A percentile compares a stretch with the other conserved stretches of the same genome.
Conservation (phyloP, 164 flowering plant species). For the Malania oleifera region DNA sequence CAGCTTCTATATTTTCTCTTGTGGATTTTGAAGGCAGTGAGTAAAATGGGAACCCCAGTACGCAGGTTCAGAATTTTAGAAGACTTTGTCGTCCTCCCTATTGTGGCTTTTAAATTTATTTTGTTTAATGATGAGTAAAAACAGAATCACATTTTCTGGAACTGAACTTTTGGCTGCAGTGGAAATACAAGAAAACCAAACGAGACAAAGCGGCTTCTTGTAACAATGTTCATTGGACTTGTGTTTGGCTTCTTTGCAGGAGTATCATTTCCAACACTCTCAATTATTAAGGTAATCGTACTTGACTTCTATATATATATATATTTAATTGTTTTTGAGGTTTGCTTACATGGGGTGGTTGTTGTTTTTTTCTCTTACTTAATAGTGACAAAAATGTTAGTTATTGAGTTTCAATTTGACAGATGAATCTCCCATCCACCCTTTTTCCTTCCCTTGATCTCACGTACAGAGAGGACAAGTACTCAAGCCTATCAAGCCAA, state of each 20-base stretch:
- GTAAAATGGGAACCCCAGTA: neutral
- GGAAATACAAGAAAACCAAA: constrained; percentile 1
- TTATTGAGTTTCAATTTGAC: too few species aligned
- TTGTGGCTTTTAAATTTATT: neutral
- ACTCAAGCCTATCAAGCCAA: too few species aligned
- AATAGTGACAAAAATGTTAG: too few species aligned
- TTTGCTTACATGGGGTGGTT: too few species aligned
- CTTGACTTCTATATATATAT: too few species aligned
- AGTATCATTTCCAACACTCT: neutral
- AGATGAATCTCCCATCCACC: too few species aligned
- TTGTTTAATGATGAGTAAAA: neutral
- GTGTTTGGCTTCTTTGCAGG: neutral
- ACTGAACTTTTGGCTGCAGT: neutral
- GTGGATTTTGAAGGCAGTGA: neutral
- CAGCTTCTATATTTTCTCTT: neutral
- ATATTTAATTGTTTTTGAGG: too few species aligned
- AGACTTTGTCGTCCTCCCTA: neutral
- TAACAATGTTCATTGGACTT: neutral
- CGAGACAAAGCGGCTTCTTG: neutral
- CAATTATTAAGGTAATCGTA: too few species aligned
- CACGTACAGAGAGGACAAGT: too few species aligned
- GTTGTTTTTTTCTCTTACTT: too few species aligned
- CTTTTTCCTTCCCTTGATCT: too few species aligned
- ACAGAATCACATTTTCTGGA: too few species aligned
- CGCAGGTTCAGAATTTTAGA: neutral